These are phyloP conservation scores for Clarireedia hainanense DNA, from an alignment of 2,329 filamentous ascomycete species.

Conservation along the genomic window DNA sequence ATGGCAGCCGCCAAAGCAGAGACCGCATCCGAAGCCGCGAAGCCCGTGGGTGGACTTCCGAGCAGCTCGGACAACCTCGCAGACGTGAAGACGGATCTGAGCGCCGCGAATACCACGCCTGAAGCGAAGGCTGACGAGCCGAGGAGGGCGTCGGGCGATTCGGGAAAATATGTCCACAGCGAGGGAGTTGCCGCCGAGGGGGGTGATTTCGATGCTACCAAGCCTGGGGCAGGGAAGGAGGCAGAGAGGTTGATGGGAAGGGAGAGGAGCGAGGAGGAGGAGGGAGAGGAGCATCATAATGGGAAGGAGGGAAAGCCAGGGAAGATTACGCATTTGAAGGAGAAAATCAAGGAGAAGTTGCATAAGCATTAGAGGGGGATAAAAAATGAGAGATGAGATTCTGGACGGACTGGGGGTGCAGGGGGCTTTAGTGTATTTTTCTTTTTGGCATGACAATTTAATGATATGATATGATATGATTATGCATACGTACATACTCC, in stretches of 20 bases:
- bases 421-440: too few species aligned
- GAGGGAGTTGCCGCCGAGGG: constrained; percentile 55
- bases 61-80: neutral
- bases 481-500: too few species aligned
- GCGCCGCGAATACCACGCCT: neutral
- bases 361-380: constrained; percentile 33
- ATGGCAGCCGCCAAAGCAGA: neutral
- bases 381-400: too few species aligned
- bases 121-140: constrained; percentile 35
- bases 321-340: constrained; percentile 46
- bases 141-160: constrained; percentile 34
- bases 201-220: constrained; percentile 57
- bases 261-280: constrained; percentile 33
- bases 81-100: neutral
- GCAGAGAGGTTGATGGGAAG: constrained; percentile 49
- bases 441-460: too few species aligned
- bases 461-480: too few species aligned
- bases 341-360: constrained; percentile 64
- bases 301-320: constrained; percentile 19
- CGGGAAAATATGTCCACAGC: constrained; percentile 43
- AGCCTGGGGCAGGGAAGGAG: constrained; percentile 57
- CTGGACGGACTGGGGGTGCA: too few species aligned
- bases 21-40: neutral
- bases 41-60: neutral
- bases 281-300: constrained; percentile 2